phyloP scores from a whole-genome alignment of 1,139 yeast species.

The Hyphopichia khmerensis region DNA sequence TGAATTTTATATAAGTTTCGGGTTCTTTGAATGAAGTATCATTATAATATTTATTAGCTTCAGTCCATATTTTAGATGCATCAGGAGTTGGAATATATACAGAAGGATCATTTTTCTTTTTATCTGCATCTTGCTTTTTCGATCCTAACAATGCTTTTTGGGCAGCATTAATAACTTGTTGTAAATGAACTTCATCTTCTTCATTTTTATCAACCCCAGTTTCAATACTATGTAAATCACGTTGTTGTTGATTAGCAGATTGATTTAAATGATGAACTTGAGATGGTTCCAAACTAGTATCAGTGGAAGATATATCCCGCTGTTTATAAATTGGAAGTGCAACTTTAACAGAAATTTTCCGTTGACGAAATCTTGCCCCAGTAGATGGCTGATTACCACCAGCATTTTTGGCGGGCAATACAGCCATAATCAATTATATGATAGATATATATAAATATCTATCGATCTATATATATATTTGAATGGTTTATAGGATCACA shows the following conservation, averaged over 20 bases:
- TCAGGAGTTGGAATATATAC: conserved; percentile 97
- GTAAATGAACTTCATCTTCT: conserved; percentile 95
- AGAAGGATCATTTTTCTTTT: conserved; percentile 35
- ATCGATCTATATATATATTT: neutral
- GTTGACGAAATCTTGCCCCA: conserved; percentile 80
- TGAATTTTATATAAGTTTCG: conserved; percentile 76
- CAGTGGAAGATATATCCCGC: conserved; percentile 76
- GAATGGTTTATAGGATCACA: no score
- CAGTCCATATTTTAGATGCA: conserved; percentile 82
- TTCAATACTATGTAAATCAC: conserved; percentile 87
- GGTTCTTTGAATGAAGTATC: conserved; percentile 68
- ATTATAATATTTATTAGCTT: conserved; percentile 68
- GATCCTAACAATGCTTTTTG: conserved; percentile 55
- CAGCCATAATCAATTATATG: conserved; percentile 21
- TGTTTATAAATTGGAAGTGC: conserved; percentile 79
- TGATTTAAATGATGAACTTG: conserved; percentile 43
- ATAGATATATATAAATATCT: neutral
- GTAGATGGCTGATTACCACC: conserved; percentile 37
- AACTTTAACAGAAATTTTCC: conserved; percentile 89
- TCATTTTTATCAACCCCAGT: conserved; percentile 98
- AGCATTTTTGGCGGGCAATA: conserved; percentile 28
- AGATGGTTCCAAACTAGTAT: conserved; percentile 49
- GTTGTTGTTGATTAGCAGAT: conserved; percentile 58
- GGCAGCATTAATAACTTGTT: conserved; percentile 81
- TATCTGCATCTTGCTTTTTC: conserved; percentile 15